Conservation (phyloP, 2,329 filamentous ascomycete species). For the Colletotrichum nymphaeae region DNA sequence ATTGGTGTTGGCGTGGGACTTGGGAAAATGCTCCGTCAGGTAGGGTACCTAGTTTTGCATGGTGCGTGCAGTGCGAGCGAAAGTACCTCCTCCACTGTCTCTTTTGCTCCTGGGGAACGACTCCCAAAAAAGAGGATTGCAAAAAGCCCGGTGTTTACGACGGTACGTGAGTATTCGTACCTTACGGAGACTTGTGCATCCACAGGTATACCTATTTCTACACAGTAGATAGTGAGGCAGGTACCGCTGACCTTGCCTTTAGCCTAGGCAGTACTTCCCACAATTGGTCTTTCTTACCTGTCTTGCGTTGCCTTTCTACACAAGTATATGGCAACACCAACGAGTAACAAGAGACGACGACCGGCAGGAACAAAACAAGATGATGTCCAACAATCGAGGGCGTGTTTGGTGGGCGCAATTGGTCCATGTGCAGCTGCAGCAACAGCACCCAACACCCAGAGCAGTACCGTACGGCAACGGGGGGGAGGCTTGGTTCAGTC, state of each 20-base stretch:
- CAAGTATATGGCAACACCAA: neutral
- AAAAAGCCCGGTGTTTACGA: neutral
- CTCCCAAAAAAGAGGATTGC: neutral
- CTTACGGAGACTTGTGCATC: neutral
- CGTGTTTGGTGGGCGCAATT: conserved; percentile 1
- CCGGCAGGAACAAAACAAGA: neutral
- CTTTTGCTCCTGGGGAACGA: neutral
- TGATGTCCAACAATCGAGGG: neutral
- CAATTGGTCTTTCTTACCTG: neutral
- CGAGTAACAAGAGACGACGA: neutral
- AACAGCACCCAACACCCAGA: neutral
- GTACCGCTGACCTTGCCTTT: neutral
- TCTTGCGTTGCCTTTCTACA: neutral
- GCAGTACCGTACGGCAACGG: neutral
- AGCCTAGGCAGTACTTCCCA: neutral
- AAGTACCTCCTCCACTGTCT: conserved; percentile 7
- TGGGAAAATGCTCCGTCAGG: conserved; percentile 36
- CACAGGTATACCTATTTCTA: neutral
- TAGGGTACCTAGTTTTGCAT: neutral
- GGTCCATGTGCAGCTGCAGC: neutral
- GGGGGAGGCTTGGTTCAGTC: neutral
- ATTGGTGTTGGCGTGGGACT: conserved; percentile 35
- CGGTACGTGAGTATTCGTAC: neutral
- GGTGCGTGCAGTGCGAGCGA: neutral
- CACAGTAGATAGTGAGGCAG: neutral